These are phyloP conservation scores for Phytophthora agathidicida DNA, from an alignment of 352 stramenopile genomes.

Conservation along the genomic window DNA sequence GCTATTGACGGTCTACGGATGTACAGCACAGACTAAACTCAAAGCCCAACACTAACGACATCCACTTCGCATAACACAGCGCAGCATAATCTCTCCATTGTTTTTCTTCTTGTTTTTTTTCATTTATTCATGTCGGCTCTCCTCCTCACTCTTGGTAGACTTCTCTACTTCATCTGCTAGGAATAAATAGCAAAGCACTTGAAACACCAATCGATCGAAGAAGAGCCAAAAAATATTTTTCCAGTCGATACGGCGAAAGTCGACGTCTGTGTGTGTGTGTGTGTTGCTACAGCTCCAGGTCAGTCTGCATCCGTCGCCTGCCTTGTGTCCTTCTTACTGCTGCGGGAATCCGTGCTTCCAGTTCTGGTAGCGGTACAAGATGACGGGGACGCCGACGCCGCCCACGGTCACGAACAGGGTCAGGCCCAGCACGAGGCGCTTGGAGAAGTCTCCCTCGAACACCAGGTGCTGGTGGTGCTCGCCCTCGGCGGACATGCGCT, in stretches of 20 bases:
- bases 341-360: slow-evolving; percentile 90
- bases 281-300: neutral
- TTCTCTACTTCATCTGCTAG: slow-evolving; percentile 1
- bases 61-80: too few species aligned
- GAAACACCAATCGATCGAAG: slow-evolving; percentile 2
- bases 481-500: slow-evolving; percentile 75
- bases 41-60: neutral
- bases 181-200: slow-evolving; percentile 13
- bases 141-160: slow-evolving; percentile 4
- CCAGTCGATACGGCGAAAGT: slow-evolving; percentile 11
- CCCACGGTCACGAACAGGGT: slow-evolving; percentile 67
- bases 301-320: neutral
- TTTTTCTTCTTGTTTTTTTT: slow-evolving; percentile 29
- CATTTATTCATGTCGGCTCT: slow-evolving; percentile 30
- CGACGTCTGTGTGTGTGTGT: neutral
- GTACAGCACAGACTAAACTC: neutral
- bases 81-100: neutral
- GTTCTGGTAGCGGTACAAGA: slow-evolving; percentile 86
- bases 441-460: slow-evolving; percentile 86
- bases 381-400: slow-evolving; percentile 66
- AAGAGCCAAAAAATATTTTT: slow-evolving; percentile 30
- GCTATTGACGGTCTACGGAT: too few species aligned
- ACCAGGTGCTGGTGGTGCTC: slow-evolving; percentile 87
- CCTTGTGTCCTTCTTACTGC: slow-evolving; percentile 45
- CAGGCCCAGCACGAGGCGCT: slow-evolving; percentile 65